A percentile compares a stretch with the other conserved stretches of the same genome.
phyloP scores from a whole-genome alignment of 371 early-diverging fungal genomes.

The Encephalitozoon hellem region DNA sequence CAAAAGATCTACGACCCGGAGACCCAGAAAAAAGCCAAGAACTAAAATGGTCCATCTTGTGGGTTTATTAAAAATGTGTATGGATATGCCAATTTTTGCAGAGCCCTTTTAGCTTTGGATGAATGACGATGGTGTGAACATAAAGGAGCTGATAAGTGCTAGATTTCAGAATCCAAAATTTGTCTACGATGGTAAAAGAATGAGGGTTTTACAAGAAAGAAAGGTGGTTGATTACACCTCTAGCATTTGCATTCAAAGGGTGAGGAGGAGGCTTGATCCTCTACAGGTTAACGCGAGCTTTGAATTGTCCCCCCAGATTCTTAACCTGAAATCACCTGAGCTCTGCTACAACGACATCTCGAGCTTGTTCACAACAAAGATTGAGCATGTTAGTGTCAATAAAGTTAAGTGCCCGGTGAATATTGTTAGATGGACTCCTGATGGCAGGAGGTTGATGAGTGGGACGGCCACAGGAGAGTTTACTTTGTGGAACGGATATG shows the following conservation, averaged over 20 bases:
- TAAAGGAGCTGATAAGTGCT: constrained; percentile 42
- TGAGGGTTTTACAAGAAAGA: constrained; percentile 82
- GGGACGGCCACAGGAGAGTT: constrained; percentile 94
- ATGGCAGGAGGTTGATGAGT: constrained; percentile 88
- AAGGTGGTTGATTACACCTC: constrained; percentile 84
- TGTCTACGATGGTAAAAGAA: constrained; percentile 68
- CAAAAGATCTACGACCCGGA: neutral
- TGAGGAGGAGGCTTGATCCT: constrained; percentile 21
- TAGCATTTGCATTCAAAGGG: constrained; percentile 65
- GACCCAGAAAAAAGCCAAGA: neutral
- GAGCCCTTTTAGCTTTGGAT: neutral
- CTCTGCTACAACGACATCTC: constrained; percentile 63
- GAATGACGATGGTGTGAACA: constrained; percentile 21
- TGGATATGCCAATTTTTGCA: neutral
- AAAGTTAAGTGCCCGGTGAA: constrained; percentile 88
- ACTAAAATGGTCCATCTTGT: neutral
- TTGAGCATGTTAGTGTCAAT: constrained; percentile 88
- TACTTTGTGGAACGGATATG: constrained; percentile 94
- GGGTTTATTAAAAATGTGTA: neutral
- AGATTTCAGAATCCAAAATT: constrained; percentile 56
- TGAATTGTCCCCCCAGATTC: constrained; percentile 22
- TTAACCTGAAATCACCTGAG: constrained; percentile 28
- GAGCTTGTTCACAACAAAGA: constrained; percentile 75
- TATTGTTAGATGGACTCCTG: constrained; percentile 90
- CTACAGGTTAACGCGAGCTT: constrained; percentile 40